Base-by-base conservation (phyloP, 2,329 filamentous ascomycete species). In the Aspergillus pseudonomiae region DNA sequence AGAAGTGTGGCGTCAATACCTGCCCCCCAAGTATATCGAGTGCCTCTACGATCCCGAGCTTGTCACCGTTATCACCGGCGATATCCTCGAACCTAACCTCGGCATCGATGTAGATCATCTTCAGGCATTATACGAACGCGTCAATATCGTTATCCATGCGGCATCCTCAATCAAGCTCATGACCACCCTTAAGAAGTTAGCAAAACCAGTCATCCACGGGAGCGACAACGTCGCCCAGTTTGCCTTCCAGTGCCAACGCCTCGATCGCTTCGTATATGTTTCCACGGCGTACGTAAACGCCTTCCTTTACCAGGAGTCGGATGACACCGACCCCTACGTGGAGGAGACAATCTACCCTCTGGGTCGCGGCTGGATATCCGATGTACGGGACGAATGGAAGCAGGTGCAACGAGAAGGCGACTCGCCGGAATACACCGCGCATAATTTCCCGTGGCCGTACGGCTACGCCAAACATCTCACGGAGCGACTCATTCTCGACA, bases 251-350 rank as follows among this genome's bases (percentile, higher is more conserved):
- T 68, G 60, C 54, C 19, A 24, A 11, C 43, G 56, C 10, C 30
- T 71, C 1, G 43, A 67, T 10, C 63, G 65, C 4, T 68, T 71
- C 36, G 67, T 68, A 2, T 71, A 65, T 53, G 58, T 71, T 2
- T 71, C 69, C 2, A 65, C 66, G 1, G 67, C 69, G 43, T 71
- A 67, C 43, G 56, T 57, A 3, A 71, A 71, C 50, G 53, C 66
- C 1, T 58, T 62, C 26, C 61, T 68, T 0, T 65, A 64, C 34
- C 26, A 46, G 6, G 54, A 48, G 3, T 60, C 58, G 7, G 21
- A 39, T 14, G 52, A 54, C 1, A 14, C 39, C 16, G 61, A 66
- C 14, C 48, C 67, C 11, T 26, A 46, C 5, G 53, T 69, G 19
- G 32, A 63, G n/a, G 68, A 69, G 34, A 26, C 5, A 1, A 57